These are phyloP conservation scores for Pichia sp. DNA, from an alignment of 1,139 yeast species.

Conservation along the genomic window DNA sequence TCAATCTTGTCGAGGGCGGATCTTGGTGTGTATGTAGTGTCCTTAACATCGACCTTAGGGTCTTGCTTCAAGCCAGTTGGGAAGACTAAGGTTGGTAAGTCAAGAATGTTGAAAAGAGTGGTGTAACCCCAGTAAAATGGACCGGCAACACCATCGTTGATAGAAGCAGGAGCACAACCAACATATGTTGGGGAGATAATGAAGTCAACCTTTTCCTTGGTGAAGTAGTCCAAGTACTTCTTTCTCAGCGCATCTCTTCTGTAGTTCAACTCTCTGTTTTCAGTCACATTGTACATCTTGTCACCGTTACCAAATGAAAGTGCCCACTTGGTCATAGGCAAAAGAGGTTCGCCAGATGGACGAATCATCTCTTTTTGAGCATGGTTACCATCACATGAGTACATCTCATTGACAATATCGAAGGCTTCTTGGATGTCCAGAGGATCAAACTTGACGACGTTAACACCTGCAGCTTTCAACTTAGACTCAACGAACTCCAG, in stretches of 20 bases:
- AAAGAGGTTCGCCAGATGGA: conserved; percentile 64
- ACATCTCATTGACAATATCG: conserved; percentile 49
- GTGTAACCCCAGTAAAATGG: conserved; percentile 77
- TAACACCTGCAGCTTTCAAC: conserved; percentile 41
- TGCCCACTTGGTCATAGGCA: conserved; percentile 56
- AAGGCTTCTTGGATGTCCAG: conserved; percentile 46
- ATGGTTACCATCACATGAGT: conserved; percentile 57
- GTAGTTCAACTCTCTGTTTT: conserved; percentile 45
- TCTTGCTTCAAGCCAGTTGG: conserved; percentile 63
- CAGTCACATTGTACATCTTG: conserved; percentile 38
- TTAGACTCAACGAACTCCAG: conserved; percentile 38
- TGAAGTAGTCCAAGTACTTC: conserved; percentile 48
- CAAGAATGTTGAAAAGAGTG: conserved; percentile 60
- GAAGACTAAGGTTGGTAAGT: conserved; percentile 56
- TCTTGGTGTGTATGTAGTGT: conserved; percentile 32
- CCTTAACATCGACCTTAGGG: conserved; percentile 31
- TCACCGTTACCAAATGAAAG: conserved; percentile 58
- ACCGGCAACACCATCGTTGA: conserved; percentile 42
- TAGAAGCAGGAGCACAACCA: conserved; percentile 62
- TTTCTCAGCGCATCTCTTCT: conserved; percentile 53
- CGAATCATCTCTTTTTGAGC: conserved; percentile 47
- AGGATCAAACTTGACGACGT: conserved; percentile 49
- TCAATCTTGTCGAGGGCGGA: conserved; percentile 45
- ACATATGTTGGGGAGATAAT: conserved; percentile 65
- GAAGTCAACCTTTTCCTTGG: conserved; percentile 58